Conservation (phyloP, 2,329 filamentous ascomycete genomes). For the Stagonosporopsis tanaceti region DNA sequence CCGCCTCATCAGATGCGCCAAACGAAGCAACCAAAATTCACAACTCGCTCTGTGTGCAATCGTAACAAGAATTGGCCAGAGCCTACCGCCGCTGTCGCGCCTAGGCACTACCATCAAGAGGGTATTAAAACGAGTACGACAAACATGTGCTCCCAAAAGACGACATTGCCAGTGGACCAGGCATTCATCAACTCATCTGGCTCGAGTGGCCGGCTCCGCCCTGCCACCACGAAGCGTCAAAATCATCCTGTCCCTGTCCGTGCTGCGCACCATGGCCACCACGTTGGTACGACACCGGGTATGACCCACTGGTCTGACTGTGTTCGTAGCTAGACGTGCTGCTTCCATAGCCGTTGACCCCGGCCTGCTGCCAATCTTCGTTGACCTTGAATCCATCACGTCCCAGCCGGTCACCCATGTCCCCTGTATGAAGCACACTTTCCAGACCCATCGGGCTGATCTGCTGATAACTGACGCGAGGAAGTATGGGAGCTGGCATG, state of each 20-base stretch:
- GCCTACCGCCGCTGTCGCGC: conserved; percentile 1
- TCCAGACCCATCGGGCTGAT: conserved; percentile 47
- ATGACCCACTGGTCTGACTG: not conserved
- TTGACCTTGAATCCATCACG: conserved; percentile 49
- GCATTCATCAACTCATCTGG: conserved; percentile 12
- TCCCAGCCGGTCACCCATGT: conserved; percentile 43
- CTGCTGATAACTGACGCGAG: conserved; percentile 36
- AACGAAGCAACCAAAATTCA: not conserved
- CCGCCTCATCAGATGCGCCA: not conserved
- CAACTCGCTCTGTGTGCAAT: not conserved
- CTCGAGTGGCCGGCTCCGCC: conserved; percentile 3
- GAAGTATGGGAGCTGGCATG: conserved; percentile 49
- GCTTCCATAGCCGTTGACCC: conserved; percentile 23
- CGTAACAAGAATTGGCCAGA: not conserved
- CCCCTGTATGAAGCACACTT: conserved; percentile 38
- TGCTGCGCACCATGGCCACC: conserved; percentile 8
- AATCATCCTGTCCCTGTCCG: conserved; percentile 9
- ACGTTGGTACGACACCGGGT: conserved; percentile 15
- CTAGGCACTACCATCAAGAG: conserved; percentile 1
- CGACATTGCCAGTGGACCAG: not conserved
- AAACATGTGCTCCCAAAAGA: not conserved
- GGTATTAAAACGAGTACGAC: conserved; percentile 11
- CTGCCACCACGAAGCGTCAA: conserved; percentile 17
- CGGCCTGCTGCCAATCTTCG: conserved; percentile 32
- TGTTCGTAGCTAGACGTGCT: conserved; percentile 7